Evolutionary conservation across 805 yeast species (phyloP), one percentile per base, ranked within the genome.

Genomic region (Metschnikowia dekortorum): DNA sequence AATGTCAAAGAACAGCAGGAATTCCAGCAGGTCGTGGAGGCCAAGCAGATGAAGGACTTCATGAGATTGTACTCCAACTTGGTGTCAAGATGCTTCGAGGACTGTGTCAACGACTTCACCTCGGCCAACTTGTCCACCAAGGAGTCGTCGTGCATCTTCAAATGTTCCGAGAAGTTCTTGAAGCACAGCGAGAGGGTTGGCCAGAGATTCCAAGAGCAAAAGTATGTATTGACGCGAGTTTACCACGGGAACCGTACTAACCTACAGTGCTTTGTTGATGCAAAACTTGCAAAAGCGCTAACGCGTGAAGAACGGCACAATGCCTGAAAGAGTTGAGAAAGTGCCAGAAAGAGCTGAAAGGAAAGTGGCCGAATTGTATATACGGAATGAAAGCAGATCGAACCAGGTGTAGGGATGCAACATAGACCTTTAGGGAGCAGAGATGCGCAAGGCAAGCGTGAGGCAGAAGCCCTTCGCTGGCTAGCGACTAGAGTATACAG

Each of bases 181-280:
- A 94, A 94, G 70, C 98, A 92, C 78, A 84, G 92, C 71, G 99
- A 94, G 76, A 85, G 99, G 70, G 96, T 94, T 51, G 99, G 99
- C 41, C 92, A 87, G 73, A 85, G 98, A 75, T 94, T 94, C 92
- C 98, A 92, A 75, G 99, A 92, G 68, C 97, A 92, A 73, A 94
- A 94, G 80, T 69, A 68, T 54, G 74, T 70, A 55, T 46, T 8
- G 26, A 16, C 22, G 13, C 6, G 11, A 37, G 18, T 13, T 11
- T n/a, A 18, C 26, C 9, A 1, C 10, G 9, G 33, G 60, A 60
- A 66, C 61, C 61, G 61, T 66, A 67, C 70, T 67, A 67, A 66
- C 70, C 22, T n/a, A 34, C 52, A 69, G 73, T 56, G 87, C 87
- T 51, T 73, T 84, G 57, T 73, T 87, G 76, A 84, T 86, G 78